Evolutionary conservation across 2,329 filamentous ascomycete species (phyloP), one percentile per base, ranked within the genome.

Genomic region (Hymenoscyphus scutula): DNA sequence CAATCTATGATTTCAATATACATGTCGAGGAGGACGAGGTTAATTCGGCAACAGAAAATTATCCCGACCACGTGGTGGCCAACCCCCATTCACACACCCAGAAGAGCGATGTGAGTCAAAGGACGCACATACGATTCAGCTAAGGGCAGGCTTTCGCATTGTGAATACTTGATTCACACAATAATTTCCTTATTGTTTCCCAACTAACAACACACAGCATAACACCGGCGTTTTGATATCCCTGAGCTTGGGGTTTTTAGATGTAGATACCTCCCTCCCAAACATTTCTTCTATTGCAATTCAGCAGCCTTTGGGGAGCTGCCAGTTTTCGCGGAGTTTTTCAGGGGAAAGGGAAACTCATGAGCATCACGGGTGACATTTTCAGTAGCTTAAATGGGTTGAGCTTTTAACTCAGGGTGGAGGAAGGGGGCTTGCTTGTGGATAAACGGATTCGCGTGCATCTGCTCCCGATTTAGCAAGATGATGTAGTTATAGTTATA

Each of bases 161-260:
- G 27, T 54, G 53, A 25, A 54, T 54, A 29, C 10, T 54, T 10
- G 13, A n/a, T 54, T 29, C 27, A 10, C 25, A 54, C 32, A 23
- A 2, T 56, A 34, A 34, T 55, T 55, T 34, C 29, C 29, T 32
- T 32, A 32, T 55, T 55, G 23, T 34, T 19, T n/a, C 53, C 27
- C 29, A 6, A n/a, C 10, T 7, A 57, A 8, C 23, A 17, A 17
- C 17, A 32, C 53, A 54, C 25, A 48, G 41, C 53, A 55, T 55
- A 55, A 13, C 53, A 55, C 34, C 27, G 53, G 53, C 53, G 53
- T 55, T 55, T 55, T 30, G 32, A 55, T 55, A 34, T 19, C 32
- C 41, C 32, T 23, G 6, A 48, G 41, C 41, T 19, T 48, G 41
- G n/a, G n/a, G 6, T 48, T 48, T 48, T 48, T 48, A 48, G n/a